Evolutionary conservation across 1,284 basidiomycete genomes (phyloP), one percentile per base, ranked within the genome.

Genomic region (Trichosporon sp.): DNA sequence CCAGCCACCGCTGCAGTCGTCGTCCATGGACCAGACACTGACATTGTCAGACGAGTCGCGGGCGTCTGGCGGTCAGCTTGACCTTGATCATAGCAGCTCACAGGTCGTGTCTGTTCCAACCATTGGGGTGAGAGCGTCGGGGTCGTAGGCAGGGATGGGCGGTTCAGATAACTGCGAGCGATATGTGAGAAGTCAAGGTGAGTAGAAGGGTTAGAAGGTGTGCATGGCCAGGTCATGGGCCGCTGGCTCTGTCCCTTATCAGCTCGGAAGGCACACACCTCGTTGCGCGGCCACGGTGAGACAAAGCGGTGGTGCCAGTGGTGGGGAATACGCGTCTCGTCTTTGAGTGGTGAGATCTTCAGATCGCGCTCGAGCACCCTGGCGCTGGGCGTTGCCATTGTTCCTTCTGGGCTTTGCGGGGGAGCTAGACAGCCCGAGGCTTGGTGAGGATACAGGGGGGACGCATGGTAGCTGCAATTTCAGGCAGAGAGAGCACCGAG

Each of bases 1-100:
- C 59, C 59, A 63, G 16, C 32, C 32, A 31, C 59, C 14, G 32
- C 26, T 11, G 10, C 16, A 32, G 12, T 63, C 59, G 32, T 63
- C 59, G 12, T 63, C 59, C 59, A 35, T n/a, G 16, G 59, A 63
- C 59, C 59, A 63, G 31, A 63, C 32, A 37, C 59, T 63, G 32
- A 63, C 32, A 31, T 63, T 37, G 31, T 63, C 59, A 1, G 31
- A 14, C 2, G 59, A 63, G 12, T 63, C 14, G 32, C 59, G 59
- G 5, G 59, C 5, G 31, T 63, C 59, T 63, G 31, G 4, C 7
- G 12, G 59, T 63, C 1, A 63, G 59, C 32, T 63, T 3, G 51
- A 2, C 8, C 21, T 5, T 10, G 51, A 16, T 7, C 21, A 1
- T 3, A 6, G 19, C 5, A 54, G 43, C 51, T 54, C 19, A 54